Evolutionary conservation across 257 asterid species (phyloP), one percentile per base, ranked within the genome.

Genomic region (Datura wrightii): DNA sequence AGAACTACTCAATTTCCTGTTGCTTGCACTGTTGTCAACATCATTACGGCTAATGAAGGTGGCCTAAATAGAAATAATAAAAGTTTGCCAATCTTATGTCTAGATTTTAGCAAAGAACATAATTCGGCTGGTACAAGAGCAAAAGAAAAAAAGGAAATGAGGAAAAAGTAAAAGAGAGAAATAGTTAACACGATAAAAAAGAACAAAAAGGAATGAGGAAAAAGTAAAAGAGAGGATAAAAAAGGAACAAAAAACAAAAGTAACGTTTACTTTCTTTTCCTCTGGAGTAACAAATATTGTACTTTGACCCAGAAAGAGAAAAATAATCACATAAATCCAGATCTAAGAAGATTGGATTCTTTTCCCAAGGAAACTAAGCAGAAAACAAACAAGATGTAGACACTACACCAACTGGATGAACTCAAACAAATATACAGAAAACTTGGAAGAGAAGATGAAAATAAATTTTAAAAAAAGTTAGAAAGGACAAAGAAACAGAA

Each of bases 321-420:
- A 82, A 82, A 52, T 50, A 52, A 78, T 52, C 84, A 72, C 53
- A 71, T 58, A 83, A 88, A 84, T 87, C 90, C 89, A 88, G 96
- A 92, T 94, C 88, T 87, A 84, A 88, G 90, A 88, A 89, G 89
- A 89, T 83, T 54, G 84, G 82, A 82, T 86, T 84, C 89, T 83
- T 84, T 63, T 84, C 80, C 87, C 86, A 79, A 82, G 60, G 39
- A 48, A 48, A 24, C 34, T 71, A 44, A 72, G 83, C 71, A 44
- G 78, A 80, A 84, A 82, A 62, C 76, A 72, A 24, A 82, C 83
- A 72, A 80, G 79, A 80, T 76, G 83, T 46, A 83, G 62, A 67
- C 56, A 55, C 82, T 48, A 37, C 82, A 62, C 85, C 55, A 72
- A 16, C 74, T 81, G 44, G 44, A 65, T 56, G 41, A 55, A 79